Conservation (phyloP, 2,329 filamentous ascomycete genomes). For the Pseudocercospora eumusae region DNA sequence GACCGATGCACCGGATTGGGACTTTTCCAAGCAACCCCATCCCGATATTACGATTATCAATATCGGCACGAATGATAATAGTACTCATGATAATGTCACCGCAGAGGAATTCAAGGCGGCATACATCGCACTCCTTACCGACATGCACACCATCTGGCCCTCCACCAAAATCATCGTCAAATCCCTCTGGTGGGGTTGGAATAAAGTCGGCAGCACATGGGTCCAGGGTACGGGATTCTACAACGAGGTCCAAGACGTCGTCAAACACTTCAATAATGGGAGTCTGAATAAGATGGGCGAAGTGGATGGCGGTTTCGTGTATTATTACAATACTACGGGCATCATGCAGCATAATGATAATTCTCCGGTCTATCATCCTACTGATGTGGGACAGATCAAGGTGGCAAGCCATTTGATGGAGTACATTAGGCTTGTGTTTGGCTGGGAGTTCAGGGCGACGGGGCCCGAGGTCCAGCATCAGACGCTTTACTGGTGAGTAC, state of each 20-base stretch:
- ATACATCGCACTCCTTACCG: slow-evolving; percentile 47
- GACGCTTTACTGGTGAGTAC: slow-evolving; percentile 1
- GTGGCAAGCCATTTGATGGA: slow-evolving; percentile 49
- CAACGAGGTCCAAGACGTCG: slow-evolving; percentile 54
- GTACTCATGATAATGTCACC: slow-evolving; percentile 47
- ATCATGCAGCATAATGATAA: slow-evolving; percentile 65
- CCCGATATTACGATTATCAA: slow-evolving; percentile 50
- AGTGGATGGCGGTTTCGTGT: slow-evolving; percentile 49
- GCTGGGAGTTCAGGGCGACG: background rate
- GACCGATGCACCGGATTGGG: slow-evolving; percentile 38
- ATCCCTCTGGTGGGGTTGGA: slow-evolving; percentile 59
- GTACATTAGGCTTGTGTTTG: slow-evolving; percentile 2
- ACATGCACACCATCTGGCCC: slow-evolving; percentile 47
- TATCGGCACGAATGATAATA: slow-evolving; percentile 50
- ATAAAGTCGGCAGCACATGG: slow-evolving; percentile 54
- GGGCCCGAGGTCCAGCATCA: background rate
- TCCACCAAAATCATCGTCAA: slow-evolving; percentile 47
- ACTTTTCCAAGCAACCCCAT: slow-evolving; percentile 36
- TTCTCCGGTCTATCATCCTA: slow-evolving; percentile 60
- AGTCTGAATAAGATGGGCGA: slow-evolving; percentile 48
- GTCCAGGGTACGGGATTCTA: slow-evolving; percentile 50
- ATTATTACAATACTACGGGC: slow-evolving; percentile 63
- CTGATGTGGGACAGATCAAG: slow-evolving; percentile 63
- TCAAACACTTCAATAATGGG: slow-evolving; percentile 44
- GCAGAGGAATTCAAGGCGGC: slow-evolving; percentile 42